phyloP scores from a whole-genome alignment of 108 stramenopile genomes.

The Skeletonema marinoi region DNA sequence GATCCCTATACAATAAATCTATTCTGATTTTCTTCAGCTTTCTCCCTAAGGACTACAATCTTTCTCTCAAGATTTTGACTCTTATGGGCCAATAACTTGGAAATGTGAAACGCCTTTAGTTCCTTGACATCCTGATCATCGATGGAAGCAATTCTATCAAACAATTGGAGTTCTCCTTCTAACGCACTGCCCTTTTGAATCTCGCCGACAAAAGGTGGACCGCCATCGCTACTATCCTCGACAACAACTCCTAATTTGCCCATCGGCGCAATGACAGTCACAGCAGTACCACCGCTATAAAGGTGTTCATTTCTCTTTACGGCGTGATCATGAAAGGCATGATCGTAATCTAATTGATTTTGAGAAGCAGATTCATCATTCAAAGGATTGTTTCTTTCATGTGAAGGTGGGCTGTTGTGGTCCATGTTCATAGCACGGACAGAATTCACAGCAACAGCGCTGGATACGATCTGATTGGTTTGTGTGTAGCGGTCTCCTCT shows the following conservation, averaged over 20 bases:
- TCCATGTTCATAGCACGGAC: not conserved
- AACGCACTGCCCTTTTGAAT: constrained; percentile 36
- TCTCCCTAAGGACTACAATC: constrained; percentile 25
- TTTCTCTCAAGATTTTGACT: constrained; percentile 19
- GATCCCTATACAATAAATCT: not conserved
- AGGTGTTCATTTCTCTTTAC: too few relatives aligned
- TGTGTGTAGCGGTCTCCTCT: not conserved
- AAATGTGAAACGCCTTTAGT: constrained; percentile 40
- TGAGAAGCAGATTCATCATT: not conserved
- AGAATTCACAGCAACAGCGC: not conserved
- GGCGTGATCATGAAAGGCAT: too few relatives aligned
- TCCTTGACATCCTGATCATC: constrained; percentile 54
- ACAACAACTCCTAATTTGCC: constrained; percentile 23
- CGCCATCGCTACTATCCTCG: constrained; percentile 3
- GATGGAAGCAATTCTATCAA: constrained; percentile 65
- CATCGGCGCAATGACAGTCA: constrained; percentile 6
- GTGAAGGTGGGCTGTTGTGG: not conserved
- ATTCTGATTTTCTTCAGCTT: not conserved
- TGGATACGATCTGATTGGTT: not conserved
- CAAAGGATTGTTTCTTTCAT: not conserved
- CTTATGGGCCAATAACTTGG: constrained; percentile 34
- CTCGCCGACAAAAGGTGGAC: constrained; percentile 23
- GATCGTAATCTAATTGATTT: too few relatives aligned
- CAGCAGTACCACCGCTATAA: not conserved
- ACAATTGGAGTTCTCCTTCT: constrained; percentile 42